Base-by-base conservation (phyloP, 1,284 basidiomycete species). In the Rhodotorula sp. region DNA sequence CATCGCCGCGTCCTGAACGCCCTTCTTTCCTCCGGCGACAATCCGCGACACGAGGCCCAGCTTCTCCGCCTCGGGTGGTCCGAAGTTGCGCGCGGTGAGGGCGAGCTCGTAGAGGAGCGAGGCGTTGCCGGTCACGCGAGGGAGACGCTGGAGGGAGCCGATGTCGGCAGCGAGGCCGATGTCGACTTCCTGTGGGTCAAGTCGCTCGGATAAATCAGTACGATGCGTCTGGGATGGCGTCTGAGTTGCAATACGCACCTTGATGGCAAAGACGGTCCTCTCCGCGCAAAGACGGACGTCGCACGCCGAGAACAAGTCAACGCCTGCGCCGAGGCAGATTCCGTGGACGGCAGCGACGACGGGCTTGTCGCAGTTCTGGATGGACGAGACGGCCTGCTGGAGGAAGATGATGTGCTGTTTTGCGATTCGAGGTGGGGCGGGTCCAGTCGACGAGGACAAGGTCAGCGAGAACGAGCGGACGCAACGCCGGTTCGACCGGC, bases 151-250 rank as follows among this genome's bases (percentile, higher is more conserved):
- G 22, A 98, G 85, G 16, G 74, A 75, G 4, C 94, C 94, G 59
- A 95, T 89, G 79, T 96, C 94, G 2, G 94, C 90, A 4, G 93
- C 92, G 1, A 96, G 83, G 0, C 91, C 93, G 13, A 93, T 86
- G 77, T 94, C 91, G 13, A 93, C 89, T 84, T 97, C 93, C 90
- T 92, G 77, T 37, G n/a, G n/a, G n/a, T n/a, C n/a, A n/a, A n/a
- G n/a, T n/a, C n/a, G n/a, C n/a, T n/a, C n/a, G n/a, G n/a, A n/a
- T n/a, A n/a, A n/a, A n/a, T n/a, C n/a, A n/a, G n/a, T n/a, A n/a
- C n/a, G n/a, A n/a, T n/a, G n/a, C n/a, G n/a, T n/a, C n/a, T n/a
- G n/a, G n/a, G n/a, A n/a, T n/a, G n/a, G n/a, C n/a, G n/a, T n/a
- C n/a, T n/a, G n/a, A n/a, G n/a, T n/a, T n/a, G n/a, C n/a, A n/a